Percentiles rank a stretch among this genome's conserved stretches.
These are phyloP conservation scores for Fusarium pseudograminearum DNA, from an alignment of 2,329 filamentous ascomycete genomes.

Conservation along the genomic window DNA sequence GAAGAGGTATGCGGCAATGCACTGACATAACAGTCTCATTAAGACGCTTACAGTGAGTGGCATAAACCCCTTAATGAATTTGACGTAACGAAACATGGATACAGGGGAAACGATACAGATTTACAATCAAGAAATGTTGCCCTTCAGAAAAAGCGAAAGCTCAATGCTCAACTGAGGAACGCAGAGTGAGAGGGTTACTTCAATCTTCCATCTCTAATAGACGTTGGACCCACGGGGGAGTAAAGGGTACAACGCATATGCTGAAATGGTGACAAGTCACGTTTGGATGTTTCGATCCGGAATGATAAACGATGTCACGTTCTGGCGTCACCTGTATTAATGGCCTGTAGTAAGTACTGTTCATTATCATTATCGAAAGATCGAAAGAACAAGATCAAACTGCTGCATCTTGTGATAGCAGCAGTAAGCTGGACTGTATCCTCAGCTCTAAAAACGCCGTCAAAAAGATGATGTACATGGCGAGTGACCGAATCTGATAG, in stretches of 20 bases:
- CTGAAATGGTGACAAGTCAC: slow-evolving; percentile 59
- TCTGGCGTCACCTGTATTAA: slow-evolving; percentile 1
- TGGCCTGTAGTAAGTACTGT: slow-evolving; percentile 15
- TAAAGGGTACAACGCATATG: slow-evolving; percentile 64
- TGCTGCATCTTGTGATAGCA: background rate
- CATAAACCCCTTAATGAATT: background rate
- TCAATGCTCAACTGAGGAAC: slow-evolving; percentile 58
- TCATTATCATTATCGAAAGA: slow-evolving; percentile 30
- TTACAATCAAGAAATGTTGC: slow-evolving; percentile 51
- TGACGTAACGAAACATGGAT: background rate
- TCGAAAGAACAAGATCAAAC: slow-evolving; percentile 26
- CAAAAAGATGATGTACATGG: slow-evolving; percentile 2
- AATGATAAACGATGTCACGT: background rate
- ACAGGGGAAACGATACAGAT: background rate
- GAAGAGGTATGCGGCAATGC: background rate
- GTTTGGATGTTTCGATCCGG: background rate
- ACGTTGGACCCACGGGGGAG: slow-evolving; percentile 65
- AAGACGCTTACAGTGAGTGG: background rate
- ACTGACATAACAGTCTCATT: background rate
- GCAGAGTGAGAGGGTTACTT: slow-evolving; percentile 66
- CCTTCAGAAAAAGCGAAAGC: slow-evolving; percentile 63
- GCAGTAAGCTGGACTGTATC: slow-evolving; percentile 18
- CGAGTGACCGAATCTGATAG: background rate
- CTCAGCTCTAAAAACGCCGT: slow-evolving; percentile 40
- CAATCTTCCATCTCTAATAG: slow-evolving; percentile 67